Percentiles rank a stretch among this genome's conserved stretches.
These are phyloP conservation scores for Botrytis cinerea DNA, from an alignment of 2,329 filamentous ascomycete genomes.

Conservation along the genomic window DNA sequence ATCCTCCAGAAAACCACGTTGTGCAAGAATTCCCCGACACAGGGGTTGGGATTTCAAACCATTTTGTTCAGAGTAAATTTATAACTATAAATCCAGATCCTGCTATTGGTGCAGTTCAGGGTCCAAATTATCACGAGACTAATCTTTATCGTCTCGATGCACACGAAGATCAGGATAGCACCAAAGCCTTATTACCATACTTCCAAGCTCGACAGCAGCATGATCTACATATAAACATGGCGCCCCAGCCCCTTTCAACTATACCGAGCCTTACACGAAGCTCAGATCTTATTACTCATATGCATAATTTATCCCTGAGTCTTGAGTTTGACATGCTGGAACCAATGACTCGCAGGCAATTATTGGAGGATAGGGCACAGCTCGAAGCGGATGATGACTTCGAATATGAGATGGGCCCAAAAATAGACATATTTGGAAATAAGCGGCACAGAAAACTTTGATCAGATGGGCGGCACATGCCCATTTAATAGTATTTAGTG, in stretches of 20 bases:
- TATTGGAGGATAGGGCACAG: conserved; percentile 12
- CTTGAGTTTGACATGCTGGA: conserved; percentile 7
- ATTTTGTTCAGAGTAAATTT: conserved; percentile 46
- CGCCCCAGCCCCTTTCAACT: neutral
- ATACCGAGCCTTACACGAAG: neutral
- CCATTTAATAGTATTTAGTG: neutral
- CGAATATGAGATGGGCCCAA: conserved; percentile 16
- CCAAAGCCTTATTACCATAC: conserved; percentile 48
- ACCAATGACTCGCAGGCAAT: conserved; percentile 14
- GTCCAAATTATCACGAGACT: conserved; percentile 51
- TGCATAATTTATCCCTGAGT: conserved; percentile 11
- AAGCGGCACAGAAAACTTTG: neutral
- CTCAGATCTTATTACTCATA: conserved; percentile 7
- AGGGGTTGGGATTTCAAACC: conserved; percentile 38
- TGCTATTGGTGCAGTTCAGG: conserved; percentile 58
- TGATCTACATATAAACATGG: conserved; percentile 33
- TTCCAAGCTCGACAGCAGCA: conserved; percentile 50
- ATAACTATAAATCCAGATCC: conserved; percentile 49
- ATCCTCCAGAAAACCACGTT: conserved; percentile 43
- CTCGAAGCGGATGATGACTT: conserved; percentile 19
- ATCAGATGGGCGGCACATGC: neutral
- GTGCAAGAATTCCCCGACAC: conserved; percentile 28
- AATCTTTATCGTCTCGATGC: conserved; percentile 51
- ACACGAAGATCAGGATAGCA: conserved; percentile 50
- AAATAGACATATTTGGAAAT: neutral